Percentiles rank a stretch among this genome's conserved stretches.
These are phyloP conservation scores for Cryphonectria japonica DNA, from an alignment of 2,329 filamentous ascomycete species.

Conservation along the genomic window DNA sequence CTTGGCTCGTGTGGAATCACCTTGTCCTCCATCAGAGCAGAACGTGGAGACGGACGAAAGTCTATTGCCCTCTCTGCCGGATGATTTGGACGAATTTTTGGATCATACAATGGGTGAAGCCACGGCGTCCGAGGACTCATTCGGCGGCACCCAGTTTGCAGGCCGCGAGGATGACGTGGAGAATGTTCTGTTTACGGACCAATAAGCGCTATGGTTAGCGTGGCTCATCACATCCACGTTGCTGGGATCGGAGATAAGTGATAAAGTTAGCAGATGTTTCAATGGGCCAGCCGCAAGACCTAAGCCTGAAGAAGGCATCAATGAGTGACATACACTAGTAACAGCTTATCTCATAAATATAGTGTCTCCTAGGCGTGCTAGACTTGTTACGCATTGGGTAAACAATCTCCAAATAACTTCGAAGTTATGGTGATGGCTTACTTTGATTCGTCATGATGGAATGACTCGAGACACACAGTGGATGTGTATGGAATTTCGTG, in stretches of 20 bases:
- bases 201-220: background rate
- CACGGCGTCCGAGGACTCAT: background rate
- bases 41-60: background rate
- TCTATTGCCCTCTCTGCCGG: background rate
- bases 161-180: background rate
- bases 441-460: background rate
- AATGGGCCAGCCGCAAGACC: background rate
- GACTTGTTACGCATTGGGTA: background rate
- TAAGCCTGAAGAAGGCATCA: background rate
- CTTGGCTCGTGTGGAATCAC: background rate
- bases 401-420: background rate
- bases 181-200: background rate
- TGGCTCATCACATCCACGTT: background rate
- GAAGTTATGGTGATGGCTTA: background rate
- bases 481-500: background rate
- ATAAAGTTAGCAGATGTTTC: background rate
- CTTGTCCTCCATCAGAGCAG: background rate
- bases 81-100: background rate
- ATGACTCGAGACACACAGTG: background rate
- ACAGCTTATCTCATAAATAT: too few species aligned
- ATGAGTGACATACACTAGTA: background rate
- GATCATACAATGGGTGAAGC: background rate
- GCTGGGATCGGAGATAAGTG: background rate
- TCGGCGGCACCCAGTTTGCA: background rate
- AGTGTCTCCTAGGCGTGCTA: background rate